A percentile compares a stretch with the other conserved stretches of the same genome.
Conservation (phyloP, 495 filamentous ascomycete species). For the Glarea lozoyensis region DNA sequence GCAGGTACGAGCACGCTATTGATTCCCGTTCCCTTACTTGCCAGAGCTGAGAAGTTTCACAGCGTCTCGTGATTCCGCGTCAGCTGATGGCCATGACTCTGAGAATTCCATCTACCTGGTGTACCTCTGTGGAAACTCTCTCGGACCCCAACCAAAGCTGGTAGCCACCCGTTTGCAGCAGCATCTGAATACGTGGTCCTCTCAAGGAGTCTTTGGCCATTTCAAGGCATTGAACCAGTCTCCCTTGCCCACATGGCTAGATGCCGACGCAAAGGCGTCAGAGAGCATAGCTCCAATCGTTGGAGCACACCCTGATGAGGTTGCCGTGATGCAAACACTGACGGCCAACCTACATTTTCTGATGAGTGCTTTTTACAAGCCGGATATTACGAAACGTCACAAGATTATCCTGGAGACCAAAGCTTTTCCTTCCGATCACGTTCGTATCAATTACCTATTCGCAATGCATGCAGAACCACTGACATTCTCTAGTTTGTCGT, state of each 20-base stretch:
- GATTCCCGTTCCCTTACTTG: too few relatives aligned
- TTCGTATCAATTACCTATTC: slow-evolving; percentile 19
- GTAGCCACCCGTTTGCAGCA: slow-evolving; percentile 61
- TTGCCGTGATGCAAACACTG: slow-evolving; percentile 88
- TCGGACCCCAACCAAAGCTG: slow-evolving; percentile 77
- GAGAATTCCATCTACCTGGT: slow-evolving; percentile 28
- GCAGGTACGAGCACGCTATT: slow-evolving; percentile 16
- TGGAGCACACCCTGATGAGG: slow-evolving; percentile 70
- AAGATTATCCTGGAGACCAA: slow-evolving; percentile 92
- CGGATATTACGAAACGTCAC: slow-evolving; percentile 57
- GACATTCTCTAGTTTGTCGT: slow-evolving; percentile 29
- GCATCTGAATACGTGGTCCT: slow-evolving; percentile 81
- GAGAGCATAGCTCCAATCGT: slow-evolving; percentile 74
- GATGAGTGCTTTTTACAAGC: slow-evolving; percentile 86
- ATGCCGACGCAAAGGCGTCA: slow-evolving; percentile 65
- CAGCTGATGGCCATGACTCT: slow-evolving; percentile 25
- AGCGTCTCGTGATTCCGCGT: slow-evolving; percentile 11
- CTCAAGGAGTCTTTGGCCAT: slow-evolving; percentile 89
- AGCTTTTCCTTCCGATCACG: slow-evolving; percentile 90
- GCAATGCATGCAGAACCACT: background rate
- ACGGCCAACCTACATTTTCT: slow-evolving; percentile 88
- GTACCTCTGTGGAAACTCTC: slow-evolving; percentile 95
- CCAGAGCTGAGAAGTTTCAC: background rate
- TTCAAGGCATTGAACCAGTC: slow-evolving; percentile 75
- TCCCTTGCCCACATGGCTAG: slow-evolving; percentile 68